These are phyloP conservation scores for Neoconidiobolus thromboides DNA, from an alignment of 371 early-diverging fungal species.

Conservation along the genomic window DNA sequence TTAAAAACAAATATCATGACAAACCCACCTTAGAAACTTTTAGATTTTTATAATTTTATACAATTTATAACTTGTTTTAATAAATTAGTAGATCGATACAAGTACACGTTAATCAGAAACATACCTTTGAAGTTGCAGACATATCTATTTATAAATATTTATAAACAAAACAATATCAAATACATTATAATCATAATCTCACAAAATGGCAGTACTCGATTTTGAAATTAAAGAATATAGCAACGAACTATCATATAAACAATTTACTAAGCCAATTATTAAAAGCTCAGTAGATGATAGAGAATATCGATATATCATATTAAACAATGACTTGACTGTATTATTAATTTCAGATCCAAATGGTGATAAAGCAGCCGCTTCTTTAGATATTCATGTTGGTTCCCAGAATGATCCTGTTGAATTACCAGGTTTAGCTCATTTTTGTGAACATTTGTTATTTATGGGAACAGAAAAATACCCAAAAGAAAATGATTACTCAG, in stretches of 20 bases:
- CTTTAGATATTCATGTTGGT: slow-evolving; percentile 88
- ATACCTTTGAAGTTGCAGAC: too few species aligned
- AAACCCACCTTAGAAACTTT: too few species aligned
- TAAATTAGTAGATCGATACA: too few species aligned
- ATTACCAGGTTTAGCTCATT: slow-evolving; percentile 91
- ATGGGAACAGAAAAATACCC: slow-evolving; percentile 65
- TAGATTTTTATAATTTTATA: too few species aligned
- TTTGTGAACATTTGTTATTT: slow-evolving; percentile 94
- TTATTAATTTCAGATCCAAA: slow-evolving; percentile 60
- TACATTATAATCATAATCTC: too few species aligned
- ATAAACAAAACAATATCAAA: too few species aligned
- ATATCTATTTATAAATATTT: too few species aligned
- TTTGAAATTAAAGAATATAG: too few species aligned
- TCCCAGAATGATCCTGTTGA: slow-evolving; percentile 59
- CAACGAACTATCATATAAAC: slow-evolving; percentile 8
- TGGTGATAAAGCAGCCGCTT: slow-evolving; percentile 78
- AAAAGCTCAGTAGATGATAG: slow-evolving; percentile 56
- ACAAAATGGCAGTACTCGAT: too few species aligned
- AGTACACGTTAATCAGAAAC: too few species aligned
- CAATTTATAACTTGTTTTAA: too few species aligned
- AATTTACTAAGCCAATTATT: slow-evolving; percentile 18
- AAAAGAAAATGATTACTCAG: slow-evolving; percentile 80
- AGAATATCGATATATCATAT: slow-evolving; percentile 57
- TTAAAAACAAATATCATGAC: too few species aligned
- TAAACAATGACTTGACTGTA: slow-evolving; percentile 59